These are phyloP conservation scores for Fragaria ananassa DNA, from an alignment of 306 rosid genomes.

Conservation along the genomic window DNA sequence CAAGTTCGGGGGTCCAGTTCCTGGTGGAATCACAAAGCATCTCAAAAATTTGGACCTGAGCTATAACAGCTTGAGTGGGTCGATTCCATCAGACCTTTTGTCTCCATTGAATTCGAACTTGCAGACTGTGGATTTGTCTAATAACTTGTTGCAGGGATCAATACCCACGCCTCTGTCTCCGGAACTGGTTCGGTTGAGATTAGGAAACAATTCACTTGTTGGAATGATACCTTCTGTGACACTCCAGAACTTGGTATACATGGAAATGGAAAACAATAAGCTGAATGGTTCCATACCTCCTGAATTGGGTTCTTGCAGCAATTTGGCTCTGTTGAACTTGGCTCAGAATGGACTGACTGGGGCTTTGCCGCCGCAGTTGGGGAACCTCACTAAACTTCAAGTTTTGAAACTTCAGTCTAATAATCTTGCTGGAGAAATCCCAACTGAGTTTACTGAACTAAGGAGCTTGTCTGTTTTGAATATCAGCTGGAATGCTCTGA, in stretches of 20 bases:
- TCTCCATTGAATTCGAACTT: conserved; percentile 31
- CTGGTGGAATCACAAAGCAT: conserved; percentile 43
- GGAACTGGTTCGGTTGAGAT: conserved; percentile 58
- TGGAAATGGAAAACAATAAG: conserved; percentile 60
- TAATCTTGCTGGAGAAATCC: conserved; percentile 52
- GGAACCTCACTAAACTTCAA: conserved; percentile 48
- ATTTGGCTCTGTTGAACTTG: conserved; percentile 60
- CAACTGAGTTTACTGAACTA: conserved; percentile 35
- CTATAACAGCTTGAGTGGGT: conserved; percentile 36
- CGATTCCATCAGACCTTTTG: conserved; percentile 52
- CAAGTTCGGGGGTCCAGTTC: conserved; percentile 40
- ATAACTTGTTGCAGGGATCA: conserved; percentile 39
- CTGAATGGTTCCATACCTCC: conserved; percentile 49
- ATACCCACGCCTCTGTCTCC: conserved; percentile 45
- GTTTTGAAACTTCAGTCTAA: conserved; percentile 62
- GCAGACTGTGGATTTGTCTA: conserved; percentile 57
- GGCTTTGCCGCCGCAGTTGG: conserved; percentile 45
- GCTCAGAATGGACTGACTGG: conserved; percentile 54
- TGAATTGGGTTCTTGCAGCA: conserved; percentile 41
- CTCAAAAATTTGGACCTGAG: conserved; percentile 62
- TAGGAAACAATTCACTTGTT: conserved; percentile 50
- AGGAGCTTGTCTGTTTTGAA: conserved; percentile 37
- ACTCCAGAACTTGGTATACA: conserved; percentile 33
- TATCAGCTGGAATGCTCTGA: conserved; percentile 61
- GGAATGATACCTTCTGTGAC: conserved; percentile 37